Base-by-base conservation (phyloP, 306 rosid genomes). In the Canavalia ensiformis region DNA sequence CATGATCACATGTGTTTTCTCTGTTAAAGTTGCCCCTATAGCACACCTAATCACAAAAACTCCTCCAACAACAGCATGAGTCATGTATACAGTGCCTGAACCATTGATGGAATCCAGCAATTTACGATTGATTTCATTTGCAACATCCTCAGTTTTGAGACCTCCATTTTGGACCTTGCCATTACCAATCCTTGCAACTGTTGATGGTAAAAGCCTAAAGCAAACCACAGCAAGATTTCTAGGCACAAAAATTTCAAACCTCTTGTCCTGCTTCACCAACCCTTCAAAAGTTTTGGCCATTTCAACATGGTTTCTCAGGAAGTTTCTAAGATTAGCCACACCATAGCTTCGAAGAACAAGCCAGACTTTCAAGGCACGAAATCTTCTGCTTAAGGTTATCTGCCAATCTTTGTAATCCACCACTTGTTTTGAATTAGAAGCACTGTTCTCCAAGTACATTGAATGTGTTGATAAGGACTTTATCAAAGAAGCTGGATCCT, bases 341-440 rank as follows among this genome's bases (percentile, higher is more conserved):
- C 96, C 96, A 59, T 89, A 89, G 83, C 88, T 89, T 25, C 88
- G 77, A 25, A 88, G 47, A 10, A 91, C 90, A 11, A 91, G 64
- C 91, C 93, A 89, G 2, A 83, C 45, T 11, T 90, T 83, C n/a
- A 91, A 52, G 0, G 95, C 82, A 28, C 86, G 86, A 55, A 91
- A 91, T 30, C 87, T 83, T 10, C 91, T 74, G 29, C 89, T 90
- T n/a, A 89, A 76, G 1, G 92, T 82, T 75, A 88, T 70, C 57
- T 89, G 90, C 90, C 96, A 91, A 33, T 89, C 93, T 74, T 91
- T 89, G 62, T 81, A 88, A 45, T 91, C 90, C 66, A 89, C 87
- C 33, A 89, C 96, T 29, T 82, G 80, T 1, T 86, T 80, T 0
- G 86, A 81, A 2, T 91, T 88, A 2, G 89, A 85, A 52, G 83